Conservation (phyloP, 768 basidiomycete species). For the Coprinellus micaceus region DNA sequence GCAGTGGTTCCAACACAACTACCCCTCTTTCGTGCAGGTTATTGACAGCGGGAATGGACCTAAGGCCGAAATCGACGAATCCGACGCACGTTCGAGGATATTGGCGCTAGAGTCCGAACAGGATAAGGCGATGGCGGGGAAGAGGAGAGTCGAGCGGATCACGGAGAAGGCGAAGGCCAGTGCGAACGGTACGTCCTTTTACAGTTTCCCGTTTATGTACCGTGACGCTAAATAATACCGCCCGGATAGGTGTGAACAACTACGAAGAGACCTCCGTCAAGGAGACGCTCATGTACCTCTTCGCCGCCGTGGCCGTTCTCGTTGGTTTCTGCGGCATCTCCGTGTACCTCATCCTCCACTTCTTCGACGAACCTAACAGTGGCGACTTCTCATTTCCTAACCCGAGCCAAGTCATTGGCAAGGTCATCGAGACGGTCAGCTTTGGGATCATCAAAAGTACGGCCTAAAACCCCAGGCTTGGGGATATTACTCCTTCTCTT, state of each 20-base stretch:
- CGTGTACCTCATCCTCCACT: constrained; percentile 17
- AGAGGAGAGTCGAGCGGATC: constrained; percentile 27
- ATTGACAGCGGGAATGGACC: constrained; percentile 4
- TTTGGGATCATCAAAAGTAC: too few relatives aligned
- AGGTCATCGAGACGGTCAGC: too few relatives aligned
- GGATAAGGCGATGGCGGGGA: constrained; percentile 31
- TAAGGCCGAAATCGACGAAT: constrained; percentile 27
- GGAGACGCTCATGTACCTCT: constrained; percentile 30
- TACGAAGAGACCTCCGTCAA: constrained; percentile 4
- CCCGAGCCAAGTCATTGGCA: too few relatives aligned
- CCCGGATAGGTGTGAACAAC: background rate
- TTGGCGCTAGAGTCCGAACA: constrained; percentile 42
- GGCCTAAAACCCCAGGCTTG: too few relatives aligned
- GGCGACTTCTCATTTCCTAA: too few relatives aligned
- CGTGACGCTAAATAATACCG: constrained; percentile 8
- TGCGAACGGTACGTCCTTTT: constrained; percentile 7
- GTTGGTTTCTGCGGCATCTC: constrained; percentile 18
- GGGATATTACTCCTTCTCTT: too few relatives aligned
- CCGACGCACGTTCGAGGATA: constrained; percentile 57
- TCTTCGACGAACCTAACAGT: too few relatives aligned
- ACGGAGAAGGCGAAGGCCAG: background rate
- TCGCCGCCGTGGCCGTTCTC: constrained; percentile 23
- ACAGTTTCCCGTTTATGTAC: too few relatives aligned
- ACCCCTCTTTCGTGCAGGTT: constrained; percentile 78
- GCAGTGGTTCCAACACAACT: constrained; percentile 90